phyloP scores from a whole-genome alignment of 805 yeast genomes.

The Candida tammaniensis region DNA sequence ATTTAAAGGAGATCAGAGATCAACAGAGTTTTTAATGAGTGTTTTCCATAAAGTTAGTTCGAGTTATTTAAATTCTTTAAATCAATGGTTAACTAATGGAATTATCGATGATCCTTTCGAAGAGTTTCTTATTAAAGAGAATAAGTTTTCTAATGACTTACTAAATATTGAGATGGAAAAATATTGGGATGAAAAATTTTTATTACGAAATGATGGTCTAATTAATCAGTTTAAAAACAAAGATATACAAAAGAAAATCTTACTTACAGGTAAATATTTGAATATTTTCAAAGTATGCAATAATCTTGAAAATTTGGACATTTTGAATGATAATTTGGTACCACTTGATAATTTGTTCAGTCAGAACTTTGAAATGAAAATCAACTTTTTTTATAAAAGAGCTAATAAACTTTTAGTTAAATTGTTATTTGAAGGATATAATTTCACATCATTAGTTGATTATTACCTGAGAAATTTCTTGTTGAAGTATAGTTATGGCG shows the following conservation, averaged over 20 bases:
- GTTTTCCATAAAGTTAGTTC: constrained; percentile 58
- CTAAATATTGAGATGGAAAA: constrained; percentile 48
- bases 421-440: constrained; percentile 59
- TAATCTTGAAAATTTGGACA: constrained; percentile 41
- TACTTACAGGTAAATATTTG: constrained; percentile 81
- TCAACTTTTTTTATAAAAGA: constrained; percentile 59
- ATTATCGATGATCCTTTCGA: constrained; percentile 71
- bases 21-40: constrained; percentile 48
- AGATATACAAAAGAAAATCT: constrained; percentile 58
- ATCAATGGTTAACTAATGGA: constrained; percentile 79
- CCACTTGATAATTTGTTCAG: constrained; percentile 32
- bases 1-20: constrained; percentile 63
- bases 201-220: constrained; percentile 71
- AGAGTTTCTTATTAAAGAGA: constrained; percentile 73
- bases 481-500: constrained; percentile 47
- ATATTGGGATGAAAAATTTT: constrained; percentile 73
- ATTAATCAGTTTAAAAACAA: constrained; percentile 59
- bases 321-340: constrained; percentile 22
- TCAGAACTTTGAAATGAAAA: constrained; percentile 49
- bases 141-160: constrained; percentile 24
- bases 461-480: constrained; percentile 59
- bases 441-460: constrained; percentile 45
- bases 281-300: constrained; percentile 65
- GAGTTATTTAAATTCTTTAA: constrained; percentile 65
- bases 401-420: constrained; percentile 64